phyloP scores from a whole-genome alignment of 2,329 filamentous ascomycete genomes.

The Cladosporium sp. region DNA sequence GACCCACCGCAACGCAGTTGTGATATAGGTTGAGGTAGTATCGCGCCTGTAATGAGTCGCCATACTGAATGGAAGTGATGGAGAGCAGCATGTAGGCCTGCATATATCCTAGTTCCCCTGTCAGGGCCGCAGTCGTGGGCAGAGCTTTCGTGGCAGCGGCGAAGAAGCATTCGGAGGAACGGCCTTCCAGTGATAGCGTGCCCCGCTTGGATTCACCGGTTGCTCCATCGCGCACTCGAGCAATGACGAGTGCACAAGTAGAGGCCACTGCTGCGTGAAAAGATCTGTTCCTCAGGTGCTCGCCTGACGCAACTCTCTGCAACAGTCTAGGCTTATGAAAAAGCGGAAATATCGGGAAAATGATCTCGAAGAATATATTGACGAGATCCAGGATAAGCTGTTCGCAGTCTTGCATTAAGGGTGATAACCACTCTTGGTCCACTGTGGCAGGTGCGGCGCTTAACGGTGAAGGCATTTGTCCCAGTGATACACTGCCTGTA shows the following conservation, averaged over 20 bases:
- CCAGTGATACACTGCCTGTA: no score
- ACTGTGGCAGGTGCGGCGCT: no score
- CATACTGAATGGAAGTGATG: conserved; percentile 47
- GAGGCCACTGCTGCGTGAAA: neutral
- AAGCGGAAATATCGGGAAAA: conserved; percentile 49
- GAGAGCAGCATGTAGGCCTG: conserved; percentile 40
- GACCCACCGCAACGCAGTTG: conserved; percentile 42
- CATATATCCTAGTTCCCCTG: neutral
- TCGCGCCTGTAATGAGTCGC: conserved; percentile 44
- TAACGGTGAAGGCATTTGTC: no score
- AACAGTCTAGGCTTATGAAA: conserved; percentile 43
- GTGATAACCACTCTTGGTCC: neutral
- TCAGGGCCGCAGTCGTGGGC: neutral
- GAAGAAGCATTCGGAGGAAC: conserved; percentile 38
- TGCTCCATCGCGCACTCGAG: conserved; percentile 46
- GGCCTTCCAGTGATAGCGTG: conserved; percentile 24
- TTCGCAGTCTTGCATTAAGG: conserved; percentile 22
- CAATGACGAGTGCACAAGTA: conserved; percentile 42
- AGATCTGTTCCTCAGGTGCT: neutral
- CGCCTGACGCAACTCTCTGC: neutral
- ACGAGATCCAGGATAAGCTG: conserved; percentile 40
- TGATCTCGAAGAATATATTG: conserved; percentile 47
- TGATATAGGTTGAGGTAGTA: conserved; percentile 46
- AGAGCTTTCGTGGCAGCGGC: conserved; percentile 23
- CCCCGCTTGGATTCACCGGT: conserved; percentile 32